These are phyloP conservation scores for Eimeria tenella DNA, from an alignment of 169 alveolate genomes.

Conservation along the genomic window DNA sequence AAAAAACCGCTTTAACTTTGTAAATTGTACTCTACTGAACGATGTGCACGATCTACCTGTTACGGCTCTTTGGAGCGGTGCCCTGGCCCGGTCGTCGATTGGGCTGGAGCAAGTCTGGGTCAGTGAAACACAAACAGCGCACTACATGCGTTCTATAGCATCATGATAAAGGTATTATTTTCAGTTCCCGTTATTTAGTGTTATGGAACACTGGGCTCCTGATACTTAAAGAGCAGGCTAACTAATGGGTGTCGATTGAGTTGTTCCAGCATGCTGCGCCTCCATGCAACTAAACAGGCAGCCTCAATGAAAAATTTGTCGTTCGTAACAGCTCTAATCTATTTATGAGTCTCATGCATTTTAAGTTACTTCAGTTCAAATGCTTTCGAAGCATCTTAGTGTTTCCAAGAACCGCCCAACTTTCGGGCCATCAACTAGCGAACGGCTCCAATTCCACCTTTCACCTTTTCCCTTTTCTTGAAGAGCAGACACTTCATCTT, in stretches of 20 bases:
- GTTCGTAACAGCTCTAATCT: not conserved
- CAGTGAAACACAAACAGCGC: not conserved
- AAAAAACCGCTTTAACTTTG: no score
- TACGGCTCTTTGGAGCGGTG: no score
- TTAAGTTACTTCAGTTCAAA: not conserved
- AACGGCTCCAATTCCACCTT: constrained; percentile 40
- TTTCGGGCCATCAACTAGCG: constrained; percentile 62
- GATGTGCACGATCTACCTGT: no score
- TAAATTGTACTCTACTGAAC: no score
- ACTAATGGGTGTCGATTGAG: constrained; percentile 54
- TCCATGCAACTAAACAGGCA: not conserved
- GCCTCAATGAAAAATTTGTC: not conserved
- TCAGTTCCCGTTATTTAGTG: no score
- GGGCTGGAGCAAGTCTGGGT: not conserved
- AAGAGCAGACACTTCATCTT: not conserved
- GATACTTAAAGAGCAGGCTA: no score
- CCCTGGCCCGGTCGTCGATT: not conserved
- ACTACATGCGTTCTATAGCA: not conserved
- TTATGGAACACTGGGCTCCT: no score
- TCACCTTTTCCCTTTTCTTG: constrained; percentile 16
- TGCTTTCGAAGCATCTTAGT: constrained; percentile 27
- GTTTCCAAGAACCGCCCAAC: not conserved
- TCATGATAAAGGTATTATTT: not conserved
- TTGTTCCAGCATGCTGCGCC: constrained; percentile 30
- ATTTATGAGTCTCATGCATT: not conserved